Base-by-base conservation (phyloP, 2,329 filamentous ascomycete genomes). In the Fusarium sacchari region DNA sequence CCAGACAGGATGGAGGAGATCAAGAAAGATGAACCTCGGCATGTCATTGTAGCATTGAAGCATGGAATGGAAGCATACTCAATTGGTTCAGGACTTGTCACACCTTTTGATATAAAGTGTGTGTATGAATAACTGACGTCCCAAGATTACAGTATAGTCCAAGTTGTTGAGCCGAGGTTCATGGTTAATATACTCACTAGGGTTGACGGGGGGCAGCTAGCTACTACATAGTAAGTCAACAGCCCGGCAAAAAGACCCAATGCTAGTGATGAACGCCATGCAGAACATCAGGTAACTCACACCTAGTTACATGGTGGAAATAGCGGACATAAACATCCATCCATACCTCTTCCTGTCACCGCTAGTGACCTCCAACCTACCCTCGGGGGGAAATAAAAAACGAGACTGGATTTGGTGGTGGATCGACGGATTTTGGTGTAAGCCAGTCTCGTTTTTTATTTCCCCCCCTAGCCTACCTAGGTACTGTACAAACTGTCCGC, bases 1-100 rank as follows among this genome's bases (percentile, higher is more conserved):
- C 58, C 34, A 28, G 42, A 28, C 57, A 17, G 12, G 22, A n/a
- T n/a, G n/a, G n/a, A 30, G 47, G 30, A 49, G 40, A 22, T 59
- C 30, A 37, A 49, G 50, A 58, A 36, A 59, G 49, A 40, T 32
- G 61, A 53, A 36, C 66, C 60, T 70, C 67, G 67, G 67, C 66
- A 60, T 60, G 28, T 69, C 20, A 32, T 42, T 40, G 64, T 43
- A 66, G 42, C 60, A 49, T 40, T 46, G 24, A 55, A 30, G 36
- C 24, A 37, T 26, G 26, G n/a, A n/a, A n/a, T n/a, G n/a, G n/a
- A n/a, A n/a, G n/a, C 17, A n/a, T 36, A 36, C 32, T 37, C 30
- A 30, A 57, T 62, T 47, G 30, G 40, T 42, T 42, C 57, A 34
- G 39, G 57, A 46, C 42, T n/a, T 43, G 28, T 69, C 49, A 47